A percentile compares a stretch with the other conserved stretches of the same genome.
These are phyloP conservation scores for Mycogone perniciosa DNA, from an alignment of 2,329 filamentous ascomycete genomes.

Conservation along the genomic window DNA sequence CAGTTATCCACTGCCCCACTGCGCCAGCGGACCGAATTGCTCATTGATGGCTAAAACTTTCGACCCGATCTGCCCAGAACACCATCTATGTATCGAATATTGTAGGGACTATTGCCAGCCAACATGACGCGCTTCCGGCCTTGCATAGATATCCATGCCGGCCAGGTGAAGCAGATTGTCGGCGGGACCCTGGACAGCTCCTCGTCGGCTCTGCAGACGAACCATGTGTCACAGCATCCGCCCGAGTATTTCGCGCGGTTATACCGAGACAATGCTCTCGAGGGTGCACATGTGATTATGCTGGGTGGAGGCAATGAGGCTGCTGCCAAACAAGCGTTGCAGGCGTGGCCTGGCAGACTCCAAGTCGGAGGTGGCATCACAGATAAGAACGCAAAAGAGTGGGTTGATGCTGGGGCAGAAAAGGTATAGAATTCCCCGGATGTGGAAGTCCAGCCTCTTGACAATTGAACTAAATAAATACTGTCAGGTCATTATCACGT, in stretches of 20 bases:
- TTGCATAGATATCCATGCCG: conserved; percentile 96
- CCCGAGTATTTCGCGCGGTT: conserved; percentile 74
- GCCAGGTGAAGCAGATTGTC: conserved; percentile 96
- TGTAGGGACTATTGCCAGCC: not conserved
- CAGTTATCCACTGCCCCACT: conserved; percentile 7
- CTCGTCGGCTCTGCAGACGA: conserved; percentile 69
- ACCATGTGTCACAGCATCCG: conserved; percentile 81
- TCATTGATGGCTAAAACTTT: conserved; percentile 4
- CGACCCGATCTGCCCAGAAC: not conserved
- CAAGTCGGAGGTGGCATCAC: conserved; percentile 94
- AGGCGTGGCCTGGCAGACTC: conserved; percentile 70
- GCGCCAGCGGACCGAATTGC: not conserved
- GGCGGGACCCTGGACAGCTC: conserved; percentile 78
- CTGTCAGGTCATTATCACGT: conserved; percentile 90
- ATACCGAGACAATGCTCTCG: conserved; percentile 68
- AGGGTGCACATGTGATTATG: conserved; percentile 93
- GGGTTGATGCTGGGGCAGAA: conserved; percentile 82
- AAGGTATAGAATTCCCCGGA: conserved; percentile 53
- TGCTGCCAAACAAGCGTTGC: conserved; percentile 70
- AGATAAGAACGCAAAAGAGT: conserved; percentile 73
- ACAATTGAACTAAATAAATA: not conserved
- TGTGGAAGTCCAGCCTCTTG: not conserved
- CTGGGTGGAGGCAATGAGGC: conserved; percentile 81
- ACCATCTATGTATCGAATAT: not conserved
- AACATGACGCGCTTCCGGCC: conserved; percentile 89